Base-by-base conservation (phyloP, 805 yeast genomes). In the Babjeviella inositovora region DNA sequence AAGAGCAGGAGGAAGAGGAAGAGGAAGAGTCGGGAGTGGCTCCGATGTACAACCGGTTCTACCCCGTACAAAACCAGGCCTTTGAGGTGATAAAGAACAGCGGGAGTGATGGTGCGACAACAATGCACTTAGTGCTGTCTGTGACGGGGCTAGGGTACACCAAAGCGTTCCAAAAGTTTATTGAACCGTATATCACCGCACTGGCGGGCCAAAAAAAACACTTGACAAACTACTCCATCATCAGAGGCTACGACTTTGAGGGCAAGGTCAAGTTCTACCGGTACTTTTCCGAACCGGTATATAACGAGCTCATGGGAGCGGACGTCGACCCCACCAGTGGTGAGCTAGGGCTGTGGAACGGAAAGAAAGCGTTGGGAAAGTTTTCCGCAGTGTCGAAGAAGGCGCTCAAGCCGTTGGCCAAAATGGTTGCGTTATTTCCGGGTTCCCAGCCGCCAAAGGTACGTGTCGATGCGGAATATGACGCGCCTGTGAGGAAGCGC, bases 191-290 rank as follows among this genome's bases (percentile, higher is more conserved):
- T 22, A 47, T 65, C 4, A 59, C 59, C 11, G 42, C 47, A 3
- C 39, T 50, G 2, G 56, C 47, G 4, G 50, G 47, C 21, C 39
- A 47, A 28, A 33, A 41, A 13, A 28, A 39, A 27, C 27, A 39
- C 26, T 28, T 39, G 21, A 49, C 40, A 25, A 48, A 39, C 28
- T 43, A 43, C 27, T 50, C 43, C 2, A 49, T 81, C 8, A 57
- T 74, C 0, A 57, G 76, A 30, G 70, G 72, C 10, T 66, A 68
- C 28, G 92, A 79, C 37, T 70, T 69, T 32, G 70, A 68, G 28
- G 92, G 93, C 1, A 70, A 82, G 32, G 56, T 61, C 28, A 75
- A 79, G 37, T 77, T 69, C 33, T 79, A 66, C 43, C 53, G 92
- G 19, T 70, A 76, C 33, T 56, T 70, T 30, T 54, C 71, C 0